These are phyloP conservation scores for Kodamaea jinghongensis DNA, from an alignment of 805 yeast species.

Conservation along the genomic window DNA sequence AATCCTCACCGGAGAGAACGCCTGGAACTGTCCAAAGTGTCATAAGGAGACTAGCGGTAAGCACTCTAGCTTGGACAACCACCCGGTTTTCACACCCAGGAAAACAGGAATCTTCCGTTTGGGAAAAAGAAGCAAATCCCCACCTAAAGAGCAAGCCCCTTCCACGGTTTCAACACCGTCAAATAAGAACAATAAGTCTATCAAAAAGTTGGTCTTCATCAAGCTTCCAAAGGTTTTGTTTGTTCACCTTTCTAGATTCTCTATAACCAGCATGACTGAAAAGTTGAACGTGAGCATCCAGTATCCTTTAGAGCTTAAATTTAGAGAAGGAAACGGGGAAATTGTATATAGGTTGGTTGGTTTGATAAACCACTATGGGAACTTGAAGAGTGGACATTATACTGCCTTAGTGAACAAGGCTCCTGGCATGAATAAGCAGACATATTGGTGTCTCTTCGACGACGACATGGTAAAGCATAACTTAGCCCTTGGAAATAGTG, in stretches of 20 bases:
- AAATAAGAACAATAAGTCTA: conserved; percentile 14
- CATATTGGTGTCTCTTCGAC: conserved; percentile 72
- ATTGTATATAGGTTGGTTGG: conserved; percentile 56
- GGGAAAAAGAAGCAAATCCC: conserved; percentile 35
- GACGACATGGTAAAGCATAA: conserved; percentile 57
- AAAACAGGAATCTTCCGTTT: conserved; percentile 35
- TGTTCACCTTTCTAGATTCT: conserved; percentile 43
- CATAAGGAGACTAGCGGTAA: conserved; percentile 22
- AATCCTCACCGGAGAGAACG: conserved; percentile 67
- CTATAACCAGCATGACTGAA: conserved; percentile 51
- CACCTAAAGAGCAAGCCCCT: conserved; percentile 19
- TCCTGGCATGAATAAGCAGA: conserved; percentile 8
- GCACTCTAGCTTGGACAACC: conserved; percentile 23
- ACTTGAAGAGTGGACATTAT: conserved; percentile 71
- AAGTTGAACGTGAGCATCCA: conserved; percentile 49
- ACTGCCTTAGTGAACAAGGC: conserved; percentile 61
- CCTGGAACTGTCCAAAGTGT: conserved; percentile 84
- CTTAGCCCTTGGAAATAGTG: conserved; percentile 46
- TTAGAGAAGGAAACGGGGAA: conserved; percentile 34
- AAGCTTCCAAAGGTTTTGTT: conserved; percentile 38
- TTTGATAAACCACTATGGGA: conserved; percentile 69
- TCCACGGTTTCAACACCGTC: conserved; percentile 1
- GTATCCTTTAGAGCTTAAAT: conserved; percentile 54
- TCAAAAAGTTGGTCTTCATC: conserved; percentile 29
- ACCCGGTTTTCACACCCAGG: conserved; percentile 38